phyloP scores from a whole-genome alignment of 2,329 filamentous ascomycete genomes.

The Xylariaceae sp. region DNA sequence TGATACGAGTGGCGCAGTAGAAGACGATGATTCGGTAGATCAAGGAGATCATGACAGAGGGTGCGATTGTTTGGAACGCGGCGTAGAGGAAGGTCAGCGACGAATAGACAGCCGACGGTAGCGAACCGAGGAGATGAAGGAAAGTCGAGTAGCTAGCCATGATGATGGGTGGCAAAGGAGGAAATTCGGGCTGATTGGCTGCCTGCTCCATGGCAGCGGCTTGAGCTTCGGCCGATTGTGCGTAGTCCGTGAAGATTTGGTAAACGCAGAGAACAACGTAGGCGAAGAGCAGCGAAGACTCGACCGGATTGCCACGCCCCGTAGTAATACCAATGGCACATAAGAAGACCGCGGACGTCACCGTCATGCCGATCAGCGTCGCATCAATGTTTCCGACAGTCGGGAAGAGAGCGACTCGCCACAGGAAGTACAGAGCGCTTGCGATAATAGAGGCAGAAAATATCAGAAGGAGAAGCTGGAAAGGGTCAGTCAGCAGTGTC shows the following conservation, averaged over 20 bases:
- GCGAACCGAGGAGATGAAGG: conserved; percentile 71
- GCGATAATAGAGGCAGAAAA: conserved; percentile 88
- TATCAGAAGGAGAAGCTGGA: conserved; percentile 78
- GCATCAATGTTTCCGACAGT: conserved; percentile 90
- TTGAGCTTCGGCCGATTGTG: conserved; percentile 65
- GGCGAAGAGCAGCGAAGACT: conserved; percentile 91
- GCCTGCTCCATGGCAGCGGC: conserved; percentile 47
- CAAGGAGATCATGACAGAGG: conserved; percentile 91
- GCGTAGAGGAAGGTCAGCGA: conserved; percentile 82
- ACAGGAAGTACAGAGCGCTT: conserved; percentile 91
- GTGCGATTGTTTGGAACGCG: conserved; percentile 91
- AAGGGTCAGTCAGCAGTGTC: neutral
- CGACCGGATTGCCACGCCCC: conserved; percentile 88
- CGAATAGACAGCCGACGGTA: conserved; percentile 79
- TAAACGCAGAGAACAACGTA: conserved; percentile 98
- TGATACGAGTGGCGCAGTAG: conserved; percentile 92
- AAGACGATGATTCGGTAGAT: conserved; percentile 92
- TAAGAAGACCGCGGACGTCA: conserved; percentile 88
- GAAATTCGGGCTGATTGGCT: conserved; percentile 73
- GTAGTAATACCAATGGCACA: conserved; percentile 92
- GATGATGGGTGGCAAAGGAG: conserved; percentile 92
- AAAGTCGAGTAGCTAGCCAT: conserved; percentile 97
- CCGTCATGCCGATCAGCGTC: conserved; percentile 83
- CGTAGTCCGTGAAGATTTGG: conserved; percentile 98
- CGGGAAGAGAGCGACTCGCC: conserved; percentile 89